Base-by-base conservation (phyloP, 495 filamentous ascomycete genomes). In the Hypoxylon crocopeplum region DNA sequence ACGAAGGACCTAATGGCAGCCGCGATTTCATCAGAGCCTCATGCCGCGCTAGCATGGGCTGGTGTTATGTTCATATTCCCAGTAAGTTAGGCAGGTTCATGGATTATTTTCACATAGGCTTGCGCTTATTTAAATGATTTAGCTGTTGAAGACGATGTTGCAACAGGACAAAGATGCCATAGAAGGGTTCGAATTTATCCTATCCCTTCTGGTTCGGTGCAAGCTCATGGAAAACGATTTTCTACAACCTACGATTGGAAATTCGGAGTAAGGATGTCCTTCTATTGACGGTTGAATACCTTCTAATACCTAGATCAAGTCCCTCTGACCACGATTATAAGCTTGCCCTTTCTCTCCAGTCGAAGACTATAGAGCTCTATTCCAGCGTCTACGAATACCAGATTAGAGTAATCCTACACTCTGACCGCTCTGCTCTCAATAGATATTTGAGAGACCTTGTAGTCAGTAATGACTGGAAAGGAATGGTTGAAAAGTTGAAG, bases 11-110 rank as follows among this genome's bases (percentile, higher is more conserved):
- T 50, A 11, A 38, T 58, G 13, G 38, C 3, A 44, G 21, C 46
- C 15, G 54, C 46, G 0, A 50, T 58, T 38, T 58, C 54, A 45
- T 37, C 54, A 37, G 45, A 49, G 13, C 54, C 54, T 29, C 21
- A 37, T 39, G 46, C 46, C 7, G 46, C 55, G 21, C 11, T 58
- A 32, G 46, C 46, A 12, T 58, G 46, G 46, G 55, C 55, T 8
- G 55, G 55, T 16, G 46, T 50, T 30, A 50, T 45, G 47, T 37
- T 45, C 13, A 17, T 58, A 38, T 30, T 58, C 12, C 55, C 55
- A 1, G 55, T 50, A 44, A 58, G 45, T 32, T 7, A 16, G 17
- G 21, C 21, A 22, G 20, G 21, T 20, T 7, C 12, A 19, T 24
- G 16, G 16, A 21, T n/a, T n/a, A 1, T 29, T 34, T 30, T 20